Percentiles rank a stretch among this genome's conserved stretches.
Conservation (phyloP, 1,284 basidiomycete species). For the Cryptococcus deneoformans region DNA sequence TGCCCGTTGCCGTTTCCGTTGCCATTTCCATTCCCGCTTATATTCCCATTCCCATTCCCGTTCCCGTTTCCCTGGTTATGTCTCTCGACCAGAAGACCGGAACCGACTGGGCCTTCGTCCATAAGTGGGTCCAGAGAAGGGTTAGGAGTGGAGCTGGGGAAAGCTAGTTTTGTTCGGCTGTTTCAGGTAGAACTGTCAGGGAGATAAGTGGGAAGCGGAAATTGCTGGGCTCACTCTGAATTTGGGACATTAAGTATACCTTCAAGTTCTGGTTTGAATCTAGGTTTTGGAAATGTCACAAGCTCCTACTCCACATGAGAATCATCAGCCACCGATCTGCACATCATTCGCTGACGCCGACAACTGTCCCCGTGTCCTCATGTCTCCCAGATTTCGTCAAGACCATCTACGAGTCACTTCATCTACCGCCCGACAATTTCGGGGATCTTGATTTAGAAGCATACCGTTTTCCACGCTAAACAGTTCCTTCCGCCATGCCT, state of each 20-base stretch:
- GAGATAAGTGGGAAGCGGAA: background rate
- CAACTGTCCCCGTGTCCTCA: no score
- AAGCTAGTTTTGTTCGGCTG: conserved; percentile 4
- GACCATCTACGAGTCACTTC: no score
- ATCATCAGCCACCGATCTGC: no score
- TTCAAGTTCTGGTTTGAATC: conserved; percentile 64
- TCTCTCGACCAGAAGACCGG: background rate
- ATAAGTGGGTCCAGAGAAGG: conserved; percentile 47
- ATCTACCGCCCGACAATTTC: no score
- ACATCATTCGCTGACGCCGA: no score
- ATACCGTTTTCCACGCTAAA: no score
- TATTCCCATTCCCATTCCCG: conserved; percentile 4
- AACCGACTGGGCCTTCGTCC: conserved; percentile 37
- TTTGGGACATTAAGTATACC: conserved; percentile 58
- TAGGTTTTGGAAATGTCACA: conserved; percentile 72
- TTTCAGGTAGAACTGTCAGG: background rate
- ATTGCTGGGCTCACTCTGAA: conserved; percentile 27
- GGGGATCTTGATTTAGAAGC: no score
- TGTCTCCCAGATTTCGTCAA: no score
- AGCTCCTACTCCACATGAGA: conserved; percentile 64
- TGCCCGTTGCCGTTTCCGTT: conserved; percentile 11
- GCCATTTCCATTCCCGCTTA: background rate
- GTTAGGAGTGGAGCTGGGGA: conserved; percentile 45
- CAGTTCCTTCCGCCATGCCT: no score
- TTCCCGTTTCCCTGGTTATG: background rate